phyloP scores from a whole-genome alignment of 306 rosid genomes.

The Glycine soja region DNA sequence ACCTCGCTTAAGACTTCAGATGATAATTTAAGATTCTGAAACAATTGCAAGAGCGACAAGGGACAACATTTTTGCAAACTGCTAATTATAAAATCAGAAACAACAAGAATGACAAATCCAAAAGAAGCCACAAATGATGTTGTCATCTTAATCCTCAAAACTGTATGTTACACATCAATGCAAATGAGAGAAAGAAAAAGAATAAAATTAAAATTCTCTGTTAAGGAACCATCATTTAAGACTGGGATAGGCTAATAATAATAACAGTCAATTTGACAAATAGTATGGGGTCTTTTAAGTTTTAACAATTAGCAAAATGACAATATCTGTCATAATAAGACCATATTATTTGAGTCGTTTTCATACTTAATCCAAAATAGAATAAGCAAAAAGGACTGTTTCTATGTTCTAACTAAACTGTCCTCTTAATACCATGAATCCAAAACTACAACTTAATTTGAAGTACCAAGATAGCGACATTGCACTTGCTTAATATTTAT shows the following conservation, averaged over 20 bases:
- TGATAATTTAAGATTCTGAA: slow-evolving; percentile 24
- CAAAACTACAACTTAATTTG: not conserved
- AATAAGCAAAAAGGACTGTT: not conserved
- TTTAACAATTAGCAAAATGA: slow-evolving; percentile 21
- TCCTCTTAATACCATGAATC: slow-evolving; percentile 14
- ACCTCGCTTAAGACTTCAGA: not conserved
- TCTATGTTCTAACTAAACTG: not conserved
- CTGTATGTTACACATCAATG: not conserved
- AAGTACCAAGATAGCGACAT: slow-evolving; percentile 7
- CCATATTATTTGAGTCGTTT: not conserved
- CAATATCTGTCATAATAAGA: slow-evolving; percentile 23
- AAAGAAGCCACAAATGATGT: slow-evolving; percentile 31
- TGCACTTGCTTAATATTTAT: slow-evolving; percentile 31
- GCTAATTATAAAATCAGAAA: slow-evolving; percentile 12
- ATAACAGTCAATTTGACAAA: slow-evolving; percentile 17
- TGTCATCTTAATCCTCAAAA: slow-evolving; percentile 34
- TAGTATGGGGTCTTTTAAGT: not conserved
- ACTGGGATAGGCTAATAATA: slow-evolving; percentile 26
- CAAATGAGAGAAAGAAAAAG: slow-evolving; percentile 25
- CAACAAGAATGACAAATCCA: slow-evolving; percentile 9
- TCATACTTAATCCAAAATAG: slow-evolving; percentile 13
- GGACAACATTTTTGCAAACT: slow-evolving; percentile 5
- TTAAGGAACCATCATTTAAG: slow-evolving; percentile 27
- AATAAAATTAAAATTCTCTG: slow-evolving; percentile 8
- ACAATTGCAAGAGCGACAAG: slow-evolving; percentile 18